phyloP scores from a whole-genome alignment of 352 stramenopile genomes.

The Phytopythium vexans region DNA sequence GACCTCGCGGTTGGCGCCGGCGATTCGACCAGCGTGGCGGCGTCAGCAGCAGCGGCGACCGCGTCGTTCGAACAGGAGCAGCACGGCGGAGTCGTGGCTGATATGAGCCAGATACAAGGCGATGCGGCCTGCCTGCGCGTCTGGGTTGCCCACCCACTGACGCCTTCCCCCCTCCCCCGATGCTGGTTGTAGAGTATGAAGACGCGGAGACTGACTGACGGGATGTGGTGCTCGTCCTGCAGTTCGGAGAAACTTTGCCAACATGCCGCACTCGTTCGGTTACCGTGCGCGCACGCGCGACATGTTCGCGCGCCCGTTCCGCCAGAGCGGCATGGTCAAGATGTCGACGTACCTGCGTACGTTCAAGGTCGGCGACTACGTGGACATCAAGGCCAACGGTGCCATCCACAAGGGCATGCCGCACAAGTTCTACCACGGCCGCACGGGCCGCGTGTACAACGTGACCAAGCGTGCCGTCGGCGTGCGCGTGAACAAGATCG shows the following conservation, averaged over 20 bases:
- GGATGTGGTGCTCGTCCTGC: constrained; percentile 6
- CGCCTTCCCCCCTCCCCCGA: no score
- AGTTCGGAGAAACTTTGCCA: constrained; percentile 41
- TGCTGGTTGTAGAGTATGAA: no score
- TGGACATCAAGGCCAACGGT: constrained; percentile 99
- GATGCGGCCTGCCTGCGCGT: no score
- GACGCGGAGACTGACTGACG: background rate
- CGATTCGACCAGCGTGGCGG: background rate
- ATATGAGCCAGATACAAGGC: no score
- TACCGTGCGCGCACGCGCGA: constrained; percentile 98
- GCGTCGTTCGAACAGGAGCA: no score
- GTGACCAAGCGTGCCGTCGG: constrained; percentile 98
- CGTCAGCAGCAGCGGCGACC: background rate
- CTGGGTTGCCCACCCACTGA: no score
- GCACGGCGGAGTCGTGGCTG: no score
- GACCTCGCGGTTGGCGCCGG: no score
- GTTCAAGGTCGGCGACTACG: constrained; percentile 99
- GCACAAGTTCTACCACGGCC: constrained; percentile 99
- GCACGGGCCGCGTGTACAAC: constrained; percentile 99
- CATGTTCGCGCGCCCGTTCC: constrained; percentile 99
- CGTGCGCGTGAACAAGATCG: constrained; percentile 99
- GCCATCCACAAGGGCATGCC: constrained; percentile 99
- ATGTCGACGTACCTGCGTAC: constrained; percentile 97
- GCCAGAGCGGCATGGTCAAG: constrained; percentile 95
- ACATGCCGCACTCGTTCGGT: constrained; percentile 99